These are phyloP conservation scores for Ziziphus jujuba DNA, from an alignment of 306 rosid species.

Conservation along the genomic window DNA sequence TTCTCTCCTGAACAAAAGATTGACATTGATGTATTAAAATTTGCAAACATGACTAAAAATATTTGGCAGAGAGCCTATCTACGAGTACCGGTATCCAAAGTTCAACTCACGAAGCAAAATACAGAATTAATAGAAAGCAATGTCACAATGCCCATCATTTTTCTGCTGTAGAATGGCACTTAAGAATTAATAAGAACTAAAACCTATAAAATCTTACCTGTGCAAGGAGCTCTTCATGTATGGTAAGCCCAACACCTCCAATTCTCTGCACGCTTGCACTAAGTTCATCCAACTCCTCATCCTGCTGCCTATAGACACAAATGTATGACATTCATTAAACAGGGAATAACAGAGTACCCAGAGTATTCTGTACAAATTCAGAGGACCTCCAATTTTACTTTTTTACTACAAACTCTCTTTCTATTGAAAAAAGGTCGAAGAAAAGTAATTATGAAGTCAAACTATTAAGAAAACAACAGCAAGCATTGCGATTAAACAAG, in stretches of 20 bases:
- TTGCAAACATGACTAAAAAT: not conserved
- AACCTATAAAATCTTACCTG: conserved; percentile 58
- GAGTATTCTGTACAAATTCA: not conserved
- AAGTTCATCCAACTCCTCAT: conserved; percentile 94
- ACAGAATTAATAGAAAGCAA: conserved; percentile 9
- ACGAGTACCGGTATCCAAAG: not conserved
- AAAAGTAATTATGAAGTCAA: no score
- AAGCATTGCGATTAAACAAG: not conserved
- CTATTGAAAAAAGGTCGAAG: no score
- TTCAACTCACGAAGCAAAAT: conserved; percentile 16
- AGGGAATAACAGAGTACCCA: not conserved
- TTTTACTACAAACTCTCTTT: no score
- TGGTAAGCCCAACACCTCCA: conserved; percentile 97
- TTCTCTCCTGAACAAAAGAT: conserved; percentile 65
- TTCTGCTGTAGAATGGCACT: conserved; percentile 1
- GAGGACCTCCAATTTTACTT: not conserved
- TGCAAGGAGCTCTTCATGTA: conserved; percentile 85
- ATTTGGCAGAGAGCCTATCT: not conserved
- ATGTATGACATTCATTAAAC: conserved; percentile 23
- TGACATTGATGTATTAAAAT: conserved; percentile 5
- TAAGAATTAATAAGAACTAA: conserved; percentile 1
- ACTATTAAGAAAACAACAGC: not conserved
- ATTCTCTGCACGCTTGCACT: conserved; percentile 88
- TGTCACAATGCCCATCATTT: not conserved
- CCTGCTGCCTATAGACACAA: conserved; percentile 68